Base-by-base conservation (phyloP, 306 rosid genomes). In the Carpinus viminea region DNA sequence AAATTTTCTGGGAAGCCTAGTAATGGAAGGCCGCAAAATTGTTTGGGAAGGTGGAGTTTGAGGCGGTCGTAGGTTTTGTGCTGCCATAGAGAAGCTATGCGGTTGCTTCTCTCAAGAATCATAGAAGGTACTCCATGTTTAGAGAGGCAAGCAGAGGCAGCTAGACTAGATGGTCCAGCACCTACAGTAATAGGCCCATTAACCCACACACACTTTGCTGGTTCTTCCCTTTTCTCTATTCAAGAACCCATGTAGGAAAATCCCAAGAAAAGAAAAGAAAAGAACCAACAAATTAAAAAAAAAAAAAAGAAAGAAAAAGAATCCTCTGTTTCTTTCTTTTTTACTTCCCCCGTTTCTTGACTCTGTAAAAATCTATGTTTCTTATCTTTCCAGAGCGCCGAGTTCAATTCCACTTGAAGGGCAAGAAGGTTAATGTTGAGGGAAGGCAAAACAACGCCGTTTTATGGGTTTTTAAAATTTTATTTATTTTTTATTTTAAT, bases 131-230 rank as follows among this genome's bases (percentile, higher is more conserved):
- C 76, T 36, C 85, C 82, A 3, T 88, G 86, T 31, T 82, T 20
- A 2, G 93, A 85, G 13, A 96, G 89, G 77, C 93, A 91, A 31
- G 98, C 98, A 0, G 99, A 88, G 1, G 85, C 97, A 1, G 99
- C 99, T 15, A 96, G 78, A 8, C 99, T 98, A 0, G 99, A 96
- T 20, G 99, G 98, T 17, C 99, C 99, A n/a, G 97, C 97, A 0
- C 99, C 99, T 24, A 96, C 82, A 1, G 93, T 84, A 65, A 96
- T 89, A n/a, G 99, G 94, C 2, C 98, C 99, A 2, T 82, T 50
- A 56, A 89, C 85, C 82, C 85, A 68, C 8, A 71, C 55, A 21
- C 82, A 74, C 72, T 78, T 89, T 6, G 73, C 21, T 41, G 68
- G 38, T 17, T 78, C 51, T 7, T 72, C 43, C 75, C 78, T 72